phyloP scores from a whole-genome alignment of 2,329 filamentous ascomycete species.

The Scortechinia acanthostroma region DNA sequence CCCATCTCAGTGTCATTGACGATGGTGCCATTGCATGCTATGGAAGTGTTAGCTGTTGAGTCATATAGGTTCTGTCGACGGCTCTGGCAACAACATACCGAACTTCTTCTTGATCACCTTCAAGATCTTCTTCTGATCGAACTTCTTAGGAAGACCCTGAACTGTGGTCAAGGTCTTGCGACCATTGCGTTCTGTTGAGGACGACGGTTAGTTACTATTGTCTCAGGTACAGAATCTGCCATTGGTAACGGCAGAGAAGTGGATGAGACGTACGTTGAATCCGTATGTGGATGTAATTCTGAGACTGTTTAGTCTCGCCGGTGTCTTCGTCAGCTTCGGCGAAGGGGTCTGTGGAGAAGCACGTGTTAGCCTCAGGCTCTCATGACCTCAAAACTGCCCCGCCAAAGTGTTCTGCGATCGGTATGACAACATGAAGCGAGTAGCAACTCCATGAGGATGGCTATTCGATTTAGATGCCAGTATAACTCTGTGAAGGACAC shows the following conservation, averaged over 20 bases:
- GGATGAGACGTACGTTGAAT: slow-evolving; percentile 76
- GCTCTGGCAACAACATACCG: slow-evolving; percentile 42
- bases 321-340: slow-evolving; percentile 99
- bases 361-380: not conserved
- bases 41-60: slow-evolving; percentile 11
- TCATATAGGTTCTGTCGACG: not conserved
- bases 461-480: too few relatives aligned
- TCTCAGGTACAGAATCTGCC: slow-evolving; percentile 3
- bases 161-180: slow-evolving; percentile 99
- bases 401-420: too few relatives aligned
- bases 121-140: slow-evolving; percentile 98
- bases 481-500: too few relatives aligned
- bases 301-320: slow-evolving; percentile 87
- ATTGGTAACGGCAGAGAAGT: slow-evolving; percentile 3
- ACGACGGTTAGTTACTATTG: slow-evolving; percentile 30
- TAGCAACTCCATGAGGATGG: too few relatives aligned
- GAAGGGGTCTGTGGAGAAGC: slow-evolving; percentile 77
- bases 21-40: slow-evolving; percentile 99
- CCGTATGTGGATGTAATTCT: slow-evolving; percentile 99
- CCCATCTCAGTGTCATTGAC: slow-evolving; percentile 94
- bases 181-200: slow-evolving; percentile 87
- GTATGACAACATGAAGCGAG: too few relatives aligned
- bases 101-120: slow-evolving; percentile 99
- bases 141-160: slow-evolving; percentile 97
- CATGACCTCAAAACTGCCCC: too few relatives aligned